A percentile compares a stretch with the other conserved stretches of the same genome.
Evolutionary conservation across 139 green algal species (phyloP).

Genomic region (Haematococcus sp.): DNA sequence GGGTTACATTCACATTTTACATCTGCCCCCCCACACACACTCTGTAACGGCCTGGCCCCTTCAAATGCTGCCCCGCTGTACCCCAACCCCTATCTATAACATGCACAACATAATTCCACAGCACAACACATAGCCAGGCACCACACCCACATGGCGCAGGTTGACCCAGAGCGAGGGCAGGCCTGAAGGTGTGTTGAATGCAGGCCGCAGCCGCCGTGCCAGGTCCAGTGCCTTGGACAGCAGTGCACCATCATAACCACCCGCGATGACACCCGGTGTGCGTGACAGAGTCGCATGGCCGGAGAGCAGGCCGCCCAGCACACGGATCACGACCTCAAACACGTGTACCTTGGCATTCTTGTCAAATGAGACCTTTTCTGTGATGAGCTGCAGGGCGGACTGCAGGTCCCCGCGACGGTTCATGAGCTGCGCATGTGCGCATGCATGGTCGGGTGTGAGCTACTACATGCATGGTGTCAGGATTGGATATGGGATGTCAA

Average conservation of each 20-base stretch:
- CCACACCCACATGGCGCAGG: slow-evolving; percentile 32
- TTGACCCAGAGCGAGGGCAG: slow-evolving; percentile 77
- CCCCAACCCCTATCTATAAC: too few species aligned
- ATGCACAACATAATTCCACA: too few species aligned
- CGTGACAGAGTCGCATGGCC: slow-evolving; percentile 55
- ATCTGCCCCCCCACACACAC: too few species aligned
- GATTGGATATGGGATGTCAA: too few species aligned
- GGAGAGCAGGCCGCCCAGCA: slow-evolving; percentile 85
- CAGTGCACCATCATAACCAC: slow-evolving; percentile 41
- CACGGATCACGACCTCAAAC: slow-evolving; percentile 95
- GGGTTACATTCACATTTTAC: too few species aligned
- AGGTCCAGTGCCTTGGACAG: slow-evolving; percentile 65
- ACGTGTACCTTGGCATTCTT: slow-evolving; percentile 64
- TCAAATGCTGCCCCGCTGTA: too few species aligned
- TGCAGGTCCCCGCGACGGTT: slow-evolving; percentile 36
- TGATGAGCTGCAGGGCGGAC: slow-evolving; percentile 49
- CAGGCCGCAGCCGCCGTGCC: slow-evolving; percentile 70
- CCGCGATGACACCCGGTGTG: slow-evolving; percentile 8
- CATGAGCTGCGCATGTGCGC: slow-evolving; percentile 63
- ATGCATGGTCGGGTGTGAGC: too few species aligned
- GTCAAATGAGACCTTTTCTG: slow-evolving; percentile 51
- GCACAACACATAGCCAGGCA: too few species aligned
- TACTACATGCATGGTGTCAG: too few species aligned
- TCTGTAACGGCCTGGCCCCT: too few species aligned
- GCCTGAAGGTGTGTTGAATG: slow-evolving; percentile 77